phyloP scores from a whole-genome alignment of 768 basidiomycete species.

The Tylopilus sp. region DNA sequence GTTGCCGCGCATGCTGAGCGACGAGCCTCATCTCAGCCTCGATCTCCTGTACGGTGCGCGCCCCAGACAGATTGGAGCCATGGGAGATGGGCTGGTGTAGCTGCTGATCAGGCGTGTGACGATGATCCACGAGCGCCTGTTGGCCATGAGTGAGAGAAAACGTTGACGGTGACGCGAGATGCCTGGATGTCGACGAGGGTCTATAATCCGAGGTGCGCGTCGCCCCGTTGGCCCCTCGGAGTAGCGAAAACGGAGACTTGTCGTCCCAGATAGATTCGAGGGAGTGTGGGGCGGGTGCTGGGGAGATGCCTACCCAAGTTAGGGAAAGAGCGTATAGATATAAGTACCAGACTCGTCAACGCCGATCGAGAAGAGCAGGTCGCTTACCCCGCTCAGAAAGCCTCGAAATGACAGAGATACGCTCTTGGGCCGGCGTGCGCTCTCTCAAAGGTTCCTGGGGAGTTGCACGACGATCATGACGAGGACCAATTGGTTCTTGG shows the following conservation, averaged over 20 bases:
- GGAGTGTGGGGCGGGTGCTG: constrained; percentile 43
- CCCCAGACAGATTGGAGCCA: constrained; percentile 35
- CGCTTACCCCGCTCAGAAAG: constrained; percentile 29
- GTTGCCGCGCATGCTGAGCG: constrained; percentile 43
- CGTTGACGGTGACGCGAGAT: constrained; percentile 20
- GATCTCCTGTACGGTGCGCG: constrained; percentile 74
- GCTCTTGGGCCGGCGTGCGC: constrained; percentile 30
- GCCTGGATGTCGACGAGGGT: constrained; percentile 23
- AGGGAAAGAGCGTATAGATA: constrained; percentile 11
- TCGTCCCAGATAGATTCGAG: constrained; percentile 82
- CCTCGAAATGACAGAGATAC: constrained; percentile 11
- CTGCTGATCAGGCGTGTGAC: constrained; percentile 36
- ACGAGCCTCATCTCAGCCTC: constrained; percentile 79
- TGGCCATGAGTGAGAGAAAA: constrained; percentile 25
- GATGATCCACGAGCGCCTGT: constrained; percentile 33
- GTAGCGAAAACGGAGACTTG: constrained; percentile 69
- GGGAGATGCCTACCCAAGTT: constrained; percentile 21
- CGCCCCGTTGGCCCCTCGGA: constrained; percentile 53
- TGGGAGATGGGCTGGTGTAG: constrained; percentile 35
- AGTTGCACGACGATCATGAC: constrained; percentile 17
- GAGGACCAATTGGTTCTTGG: constrained; percentile 19
- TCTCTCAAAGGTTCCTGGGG: constrained; percentile 25
- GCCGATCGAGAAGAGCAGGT: constrained; percentile 7
- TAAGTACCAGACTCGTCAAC: constrained; percentile 5
- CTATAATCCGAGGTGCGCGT: constrained; percentile 38